Base-by-base conservation (phyloP, 305 asterid genomes). In the Salvia sclarea region DNA sequence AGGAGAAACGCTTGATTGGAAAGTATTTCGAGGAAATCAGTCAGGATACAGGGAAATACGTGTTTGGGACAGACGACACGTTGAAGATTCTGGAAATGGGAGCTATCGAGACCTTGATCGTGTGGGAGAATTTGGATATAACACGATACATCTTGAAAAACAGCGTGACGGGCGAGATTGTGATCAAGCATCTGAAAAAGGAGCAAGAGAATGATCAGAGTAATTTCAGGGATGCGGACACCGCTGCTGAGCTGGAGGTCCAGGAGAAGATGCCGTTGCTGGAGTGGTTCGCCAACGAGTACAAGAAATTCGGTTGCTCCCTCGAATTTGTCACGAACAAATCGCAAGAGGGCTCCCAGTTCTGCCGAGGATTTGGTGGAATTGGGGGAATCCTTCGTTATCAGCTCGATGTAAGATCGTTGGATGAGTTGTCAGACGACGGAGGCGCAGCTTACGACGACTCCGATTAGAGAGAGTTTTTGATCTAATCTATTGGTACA, bases 21-120 rank as follows among this genome's bases (percentile, higher is more conserved):
- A 79, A 79, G 80, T 75, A 79, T 50, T 79, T 79, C 3, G 80
- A 75, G 78, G 83, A 75, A 65, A 79, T 79, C 56, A 79, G 83
- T 71, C 83, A 75, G 71, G 78, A 79, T 49, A 75, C 80, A 17
- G 76, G 80, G 28, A 79, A 79, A 53, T 75, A 75, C 13, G 83
- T 71, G 16, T 79, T 79, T 9, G 83, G 78, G 16, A 72, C 69
- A 6, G 80, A 79, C 6, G 83, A 79, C 50, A 79, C 80, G 4
- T 43, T 79, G 48, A 79, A 79, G 72, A 69, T 61, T 41, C 76
- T 79, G 43, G 83, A 79, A 65, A 79, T 79, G 83, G 83, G 80
- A 52, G 83, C 80, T 44, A 76, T 79, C 18, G 83, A 79, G 30
- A 79, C 80, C 16, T 66, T 79, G 60, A 79, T 75, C 3, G 78